Evolutionary conservation across 495 filamentous ascomycete genomes (phyloP).

Genomic region (Venustampulla echinocandica): DNA sequence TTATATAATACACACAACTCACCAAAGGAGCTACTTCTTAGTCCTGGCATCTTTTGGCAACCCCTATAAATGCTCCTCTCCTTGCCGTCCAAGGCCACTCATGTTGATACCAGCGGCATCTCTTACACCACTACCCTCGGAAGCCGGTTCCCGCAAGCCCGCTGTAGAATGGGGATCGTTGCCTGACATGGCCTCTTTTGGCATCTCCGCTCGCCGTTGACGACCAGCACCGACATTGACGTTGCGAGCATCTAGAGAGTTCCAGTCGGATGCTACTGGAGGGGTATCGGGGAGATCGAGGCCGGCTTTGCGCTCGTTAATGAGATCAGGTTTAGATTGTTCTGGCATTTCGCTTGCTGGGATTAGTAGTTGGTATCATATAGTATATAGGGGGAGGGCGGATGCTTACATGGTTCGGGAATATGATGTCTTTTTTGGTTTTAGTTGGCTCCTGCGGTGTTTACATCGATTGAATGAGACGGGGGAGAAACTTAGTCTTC

Average conservation of each 20-base stretch:
- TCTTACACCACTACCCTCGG: constrained; percentile 49
- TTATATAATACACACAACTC: too few species aligned
- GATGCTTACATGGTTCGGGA: too few species aligned
- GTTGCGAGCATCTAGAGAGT: constrained; percentile 56
- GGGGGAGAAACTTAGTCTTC: neutral
- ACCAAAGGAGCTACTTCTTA: constrained; percentile 13
- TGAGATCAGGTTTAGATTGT: constrained; percentile 50
- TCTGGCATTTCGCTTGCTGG: constrained; percentile 16
- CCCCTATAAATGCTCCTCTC: constrained; percentile 40
- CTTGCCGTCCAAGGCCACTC: constrained; percentile 45
- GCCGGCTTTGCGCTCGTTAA: constrained; percentile 57
- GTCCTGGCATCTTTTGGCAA: constrained; percentile 45
- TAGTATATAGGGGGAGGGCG: too few species aligned
- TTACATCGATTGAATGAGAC: neutral
- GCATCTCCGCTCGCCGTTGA: too few species aligned
- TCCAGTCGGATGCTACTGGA: constrained; percentile 64
- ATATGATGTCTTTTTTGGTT: neutral
- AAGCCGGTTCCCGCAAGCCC: constrained; percentile 54
- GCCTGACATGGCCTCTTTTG: too few species aligned
- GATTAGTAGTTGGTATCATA: too few species aligned
- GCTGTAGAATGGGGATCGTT: constrained; percentile 32
- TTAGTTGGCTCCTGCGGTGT: neutral
- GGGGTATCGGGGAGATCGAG: constrained; percentile 74
- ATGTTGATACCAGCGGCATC: constrained; percentile 35
- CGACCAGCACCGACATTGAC: constrained; percentile 65